A percentile compares a stretch with the other conserved stretches of the same genome.
phyloP scores from a whole-genome alignment of 2,329 filamentous ascomycete species.

The Simplicillium aogashimaense region DNA sequence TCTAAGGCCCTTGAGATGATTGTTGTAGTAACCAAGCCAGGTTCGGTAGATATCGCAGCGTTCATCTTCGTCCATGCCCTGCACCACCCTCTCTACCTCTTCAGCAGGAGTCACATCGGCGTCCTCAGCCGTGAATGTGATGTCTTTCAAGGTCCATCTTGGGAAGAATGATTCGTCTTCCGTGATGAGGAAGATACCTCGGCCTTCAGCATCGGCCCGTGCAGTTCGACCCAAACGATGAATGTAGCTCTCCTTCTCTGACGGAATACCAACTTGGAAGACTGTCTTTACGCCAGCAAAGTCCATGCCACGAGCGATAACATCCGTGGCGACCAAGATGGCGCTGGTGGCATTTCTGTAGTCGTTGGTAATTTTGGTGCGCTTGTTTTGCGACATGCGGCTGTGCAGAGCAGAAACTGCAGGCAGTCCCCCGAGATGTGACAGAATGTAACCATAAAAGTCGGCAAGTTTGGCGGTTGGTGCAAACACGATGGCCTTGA shows the following conservation, averaged over 20 bases:
- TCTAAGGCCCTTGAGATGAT: conserved; percentile 31
- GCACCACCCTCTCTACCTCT: conserved; percentile 27
- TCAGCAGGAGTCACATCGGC: conserved; percentile 32
- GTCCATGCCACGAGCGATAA: conserved; percentile 64
- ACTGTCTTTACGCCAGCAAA: conserved; percentile 61
- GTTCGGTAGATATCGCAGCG: conserved; percentile 43
- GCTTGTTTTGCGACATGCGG: conserved; percentile 38
- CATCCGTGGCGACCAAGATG: conserved; percentile 59
- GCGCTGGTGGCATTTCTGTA: conserved; percentile 41
- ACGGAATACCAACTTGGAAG: conserved; percentile 51
- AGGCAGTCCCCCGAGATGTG: conserved; percentile 27
- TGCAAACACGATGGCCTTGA: conserved; percentile 82
- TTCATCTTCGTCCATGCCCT: conserved; percentile 30
- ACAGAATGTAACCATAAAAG: conserved; percentile 38
- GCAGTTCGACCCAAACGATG: conserved; percentile 59
- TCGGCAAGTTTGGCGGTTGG: conserved; percentile 46
- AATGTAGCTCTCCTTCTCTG: conserved; percentile 53
- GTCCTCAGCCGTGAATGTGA: conserved; percentile 37
- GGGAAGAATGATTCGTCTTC: conserved; percentile 41
- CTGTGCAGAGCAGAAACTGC: conserved; percentile 37
- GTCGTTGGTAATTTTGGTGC: conserved; percentile 50
- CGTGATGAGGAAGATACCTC: conserved; percentile 50
- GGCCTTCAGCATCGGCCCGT: conserved; percentile 52
- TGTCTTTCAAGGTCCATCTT: conserved; percentile 38
- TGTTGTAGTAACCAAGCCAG: conserved; percentile 48